These are phyloP conservation scores for Ciborinia camelliae DNA, from an alignment of 2,329 filamentous ascomycete species.

Conservation along the genomic window DNA sequence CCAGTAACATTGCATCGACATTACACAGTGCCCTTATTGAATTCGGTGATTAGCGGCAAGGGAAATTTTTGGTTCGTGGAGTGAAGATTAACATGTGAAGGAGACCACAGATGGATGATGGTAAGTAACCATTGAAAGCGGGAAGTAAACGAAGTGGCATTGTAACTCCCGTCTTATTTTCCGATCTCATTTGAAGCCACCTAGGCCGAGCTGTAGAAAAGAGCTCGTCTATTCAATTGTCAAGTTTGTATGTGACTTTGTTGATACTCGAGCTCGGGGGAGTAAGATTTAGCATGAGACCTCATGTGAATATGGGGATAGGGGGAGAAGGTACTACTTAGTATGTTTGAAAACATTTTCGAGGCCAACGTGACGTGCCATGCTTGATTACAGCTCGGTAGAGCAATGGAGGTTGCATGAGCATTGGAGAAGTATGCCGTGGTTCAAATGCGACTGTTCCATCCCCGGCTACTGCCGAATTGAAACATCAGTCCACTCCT, in stretches of 20 bases:
- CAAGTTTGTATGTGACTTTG: not conserved
- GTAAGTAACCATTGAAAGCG: not conserved
- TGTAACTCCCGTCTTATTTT: not conserved
- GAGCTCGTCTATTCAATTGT: not conserved
- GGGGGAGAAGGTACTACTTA: not conserved
- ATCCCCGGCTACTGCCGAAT: slow-evolving; percentile 14
- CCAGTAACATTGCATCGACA: not conserved
- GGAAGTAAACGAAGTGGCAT: not conserved
- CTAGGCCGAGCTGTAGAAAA: not conserved
- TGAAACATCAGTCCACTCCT: slow-evolving; percentile 8
- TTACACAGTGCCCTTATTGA: not conserved
- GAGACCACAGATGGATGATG: not conserved
- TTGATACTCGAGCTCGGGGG: not conserved
- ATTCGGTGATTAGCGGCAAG: not conserved
- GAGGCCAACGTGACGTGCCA: not conserved
- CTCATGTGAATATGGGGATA: not conserved
- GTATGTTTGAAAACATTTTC: not conserved
- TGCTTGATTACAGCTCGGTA: not conserved
- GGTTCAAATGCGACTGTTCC: slow-evolving; percentile 11
- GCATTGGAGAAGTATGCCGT: not conserved
- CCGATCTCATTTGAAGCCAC: not conserved
- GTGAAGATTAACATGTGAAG: not conserved
- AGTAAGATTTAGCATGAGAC: not conserved
- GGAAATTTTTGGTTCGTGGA: not conserved
- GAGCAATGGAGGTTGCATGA: not conserved